phyloP scores from a whole-genome alignment of 225 moss, liverwort and hornwort genomes.

The Sphagnum tenellum region DNA sequence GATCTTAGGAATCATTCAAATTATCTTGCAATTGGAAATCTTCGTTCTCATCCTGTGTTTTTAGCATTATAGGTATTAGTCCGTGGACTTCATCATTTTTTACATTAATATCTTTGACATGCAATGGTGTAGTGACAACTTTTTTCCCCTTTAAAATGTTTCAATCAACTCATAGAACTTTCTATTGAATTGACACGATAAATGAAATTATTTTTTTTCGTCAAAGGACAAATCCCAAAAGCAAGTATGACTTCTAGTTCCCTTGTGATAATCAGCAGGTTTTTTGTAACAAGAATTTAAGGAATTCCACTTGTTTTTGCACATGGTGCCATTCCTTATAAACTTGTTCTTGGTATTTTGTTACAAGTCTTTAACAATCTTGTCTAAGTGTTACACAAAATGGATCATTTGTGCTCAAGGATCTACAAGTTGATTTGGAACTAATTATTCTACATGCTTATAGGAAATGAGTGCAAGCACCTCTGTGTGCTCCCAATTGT shows the following conservation, averaged over 20 bases:
- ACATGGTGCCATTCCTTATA: not conserved
- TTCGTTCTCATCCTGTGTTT: not conserved
- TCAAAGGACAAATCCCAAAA: not conserved
- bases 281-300: not conserved
- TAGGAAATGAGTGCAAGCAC: not conserved
- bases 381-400: not conserved
- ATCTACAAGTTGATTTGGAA: not conserved
- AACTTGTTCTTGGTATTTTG: not conserved
- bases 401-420: not conserved
- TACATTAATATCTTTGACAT: not conserved
- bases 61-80: too few relatives aligned
- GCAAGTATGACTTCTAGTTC: not conserved
- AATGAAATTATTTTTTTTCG: not conserved
- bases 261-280: not conserved
- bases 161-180: not conserved
- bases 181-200: not conserved
- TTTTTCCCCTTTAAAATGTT: not conserved
- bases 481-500: not conserved
- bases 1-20: too few relatives aligned
- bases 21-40: too few relatives aligned
- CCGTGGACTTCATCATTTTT: not conserved
- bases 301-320: not conserved
- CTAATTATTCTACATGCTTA: not conserved
- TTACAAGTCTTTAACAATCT: not conserved
- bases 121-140: not conserved